Evolutionary conservation across 768 basidiomycete species (phyloP), one percentile per base, ranked within the genome.

Genomic region (Lanmaoa rubissima): DNA sequence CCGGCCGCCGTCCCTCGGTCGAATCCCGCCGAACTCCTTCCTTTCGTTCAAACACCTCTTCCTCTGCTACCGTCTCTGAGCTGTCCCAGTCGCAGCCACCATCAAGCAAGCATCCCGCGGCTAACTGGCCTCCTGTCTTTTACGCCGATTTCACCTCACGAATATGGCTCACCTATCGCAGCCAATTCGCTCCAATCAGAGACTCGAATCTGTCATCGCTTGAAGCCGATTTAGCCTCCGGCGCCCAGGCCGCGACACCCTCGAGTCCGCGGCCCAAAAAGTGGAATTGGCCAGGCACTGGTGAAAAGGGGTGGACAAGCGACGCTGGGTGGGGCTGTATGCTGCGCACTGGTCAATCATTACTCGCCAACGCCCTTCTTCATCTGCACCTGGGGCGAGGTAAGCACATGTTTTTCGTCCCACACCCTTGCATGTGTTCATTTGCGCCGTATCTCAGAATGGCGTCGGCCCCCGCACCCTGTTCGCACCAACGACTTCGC

Each of bases 281-380:
- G 39, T 87, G 90, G 82, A 81, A 82, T 42, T 87, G 88, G 84
- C 76, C 78, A 14, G 78, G 73, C 19, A 67, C 81, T 0, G 84
- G 83, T 1, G 87, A 90, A 70, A 88, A 86, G 65, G 90, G 88
- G 0, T 88, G 94, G 82, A 87, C 88, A 16, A 87, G 82, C 60
- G 92, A 95, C 73, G 77, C 88, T 0, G 92, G 93, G 0, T 94
- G 92, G 92, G 92, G 92, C 0, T 95, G 93, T 67, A 95, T 95
- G 92, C 70, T 95, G 40, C 74, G 92, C 28, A 95, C 92, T 0
- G 92, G 92, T 1, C 92, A 95, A 71, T 87, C 86, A 54, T 64
- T 95, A 57, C 75, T 95, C 24, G 92, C 90, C 8, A 94, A 90
- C 53, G 82, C 90, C 1, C 73, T 95, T n/a, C 70, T 90, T 14